A percentile compares a stretch with the other conserved stretches of the same genome.
Conservation (phyloP, 176 grass and related monocot genomes). For the Eragrostis curvula region DNA sequence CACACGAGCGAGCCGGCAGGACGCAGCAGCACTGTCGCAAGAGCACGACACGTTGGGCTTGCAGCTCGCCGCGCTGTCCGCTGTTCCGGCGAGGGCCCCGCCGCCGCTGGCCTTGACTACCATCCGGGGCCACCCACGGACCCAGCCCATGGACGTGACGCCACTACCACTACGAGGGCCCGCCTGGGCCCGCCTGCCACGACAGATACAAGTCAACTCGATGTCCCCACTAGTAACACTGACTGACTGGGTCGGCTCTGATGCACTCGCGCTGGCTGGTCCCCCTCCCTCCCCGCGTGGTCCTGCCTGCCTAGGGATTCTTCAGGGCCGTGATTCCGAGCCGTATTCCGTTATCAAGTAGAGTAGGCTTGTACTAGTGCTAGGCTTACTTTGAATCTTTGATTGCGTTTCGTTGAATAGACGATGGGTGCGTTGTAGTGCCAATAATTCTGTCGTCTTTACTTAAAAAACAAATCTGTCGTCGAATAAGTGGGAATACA, state of each 20-base stretch:
- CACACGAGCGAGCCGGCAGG: background rate
- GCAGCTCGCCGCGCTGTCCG: conserved; percentile 7
- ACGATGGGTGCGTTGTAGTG: background rate
- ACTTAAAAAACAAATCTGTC: background rate
- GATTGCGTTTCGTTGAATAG: background rate
- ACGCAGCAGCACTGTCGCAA: too few species aligned
- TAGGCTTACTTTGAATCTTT: background rate
- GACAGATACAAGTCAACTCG: conserved; percentile 27
- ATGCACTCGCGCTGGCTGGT: background rate
- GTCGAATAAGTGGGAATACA: background rate
- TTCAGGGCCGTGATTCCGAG: background rate
- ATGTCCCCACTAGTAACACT: background rate
- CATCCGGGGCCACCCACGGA: background rate
- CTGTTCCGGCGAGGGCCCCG: background rate
- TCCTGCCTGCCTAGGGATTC: background rate
- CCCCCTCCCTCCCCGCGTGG: background rate
- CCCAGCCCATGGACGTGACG: conserved; percentile 8
- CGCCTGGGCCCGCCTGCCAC: background rate
- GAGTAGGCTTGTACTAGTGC: background rate
- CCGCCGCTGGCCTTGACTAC: background rate
- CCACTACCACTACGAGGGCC: background rate
- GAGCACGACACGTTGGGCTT: conserved; percentile 32
- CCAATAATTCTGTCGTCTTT: background rate
- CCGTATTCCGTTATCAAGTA: conserved; percentile 19
- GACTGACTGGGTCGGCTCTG: background rate